Evolutionary conservation across 164 flowering plant species (phyloP).

Genomic region (Chloranthus sessilifolius): DNA sequence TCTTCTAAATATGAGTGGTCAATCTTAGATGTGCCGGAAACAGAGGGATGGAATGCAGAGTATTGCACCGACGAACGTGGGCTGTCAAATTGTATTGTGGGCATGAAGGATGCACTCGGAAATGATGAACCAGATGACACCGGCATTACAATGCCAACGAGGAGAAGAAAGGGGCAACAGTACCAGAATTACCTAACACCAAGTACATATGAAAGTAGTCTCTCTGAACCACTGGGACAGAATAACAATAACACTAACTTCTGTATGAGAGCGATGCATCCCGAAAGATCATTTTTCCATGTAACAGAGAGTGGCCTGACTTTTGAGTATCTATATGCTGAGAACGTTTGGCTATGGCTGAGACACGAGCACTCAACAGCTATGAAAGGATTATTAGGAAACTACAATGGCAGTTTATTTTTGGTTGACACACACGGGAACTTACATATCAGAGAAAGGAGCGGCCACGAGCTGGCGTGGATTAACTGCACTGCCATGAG

Average conservation of each 20-base stretch:
- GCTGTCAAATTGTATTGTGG: constrained; percentile 66
- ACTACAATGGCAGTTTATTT: constrained; percentile 73
- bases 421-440: constrained; percentile 53
- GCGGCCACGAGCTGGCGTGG: constrained; percentile 50
- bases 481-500: constrained; percentile 72
- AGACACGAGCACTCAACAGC: constrained; percentile 57
- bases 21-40: constrained; percentile 72
- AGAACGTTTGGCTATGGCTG: constrained; percentile 70
- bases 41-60: constrained; percentile 93
- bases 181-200: constrained; percentile 44
- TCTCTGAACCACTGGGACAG: constrained; percentile 19
- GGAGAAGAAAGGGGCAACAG: constrained; percentile 37
- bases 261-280: constrained; percentile 54
- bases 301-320: constrained; percentile 47
- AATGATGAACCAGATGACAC: constrained; percentile 35
- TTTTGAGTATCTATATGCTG: constrained; percentile 57
- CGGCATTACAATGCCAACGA: constrained; percentile 24
- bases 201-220: constrained; percentile 15
- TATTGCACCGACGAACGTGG: constrained; percentile 82
- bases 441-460: constrained; percentile 68
- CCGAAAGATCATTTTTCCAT: constrained; percentile 61
- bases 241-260: constrained; percentile 31
- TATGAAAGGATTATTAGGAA: constrained; percentile 65
- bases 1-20: constrained; percentile 56
- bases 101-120: constrained; percentile 33